These are phyloP conservation scores for Blastomyces parvus DNA, from an alignment of 2,329 filamentous ascomycete genomes.

Conservation along the genomic window DNA sequence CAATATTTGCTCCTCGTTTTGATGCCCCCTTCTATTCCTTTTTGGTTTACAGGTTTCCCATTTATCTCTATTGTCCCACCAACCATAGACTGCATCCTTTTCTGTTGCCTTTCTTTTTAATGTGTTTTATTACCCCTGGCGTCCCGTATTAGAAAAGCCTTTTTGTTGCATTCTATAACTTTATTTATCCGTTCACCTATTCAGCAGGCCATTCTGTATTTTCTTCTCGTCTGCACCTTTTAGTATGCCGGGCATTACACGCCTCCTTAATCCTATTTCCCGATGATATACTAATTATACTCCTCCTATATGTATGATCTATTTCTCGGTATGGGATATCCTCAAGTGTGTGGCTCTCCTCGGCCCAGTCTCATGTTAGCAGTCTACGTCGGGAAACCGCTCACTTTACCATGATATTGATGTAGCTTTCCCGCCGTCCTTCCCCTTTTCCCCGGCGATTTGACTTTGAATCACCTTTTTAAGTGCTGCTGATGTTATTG, in stretches of 20 bases:
- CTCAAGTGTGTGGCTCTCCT: neutral
- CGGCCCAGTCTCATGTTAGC: neutral
- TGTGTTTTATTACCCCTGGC: neutral
- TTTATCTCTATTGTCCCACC: neutral
- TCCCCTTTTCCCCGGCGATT: neutral
- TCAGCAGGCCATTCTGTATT: neutral
- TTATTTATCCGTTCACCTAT: neutral
- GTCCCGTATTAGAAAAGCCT: neutral
- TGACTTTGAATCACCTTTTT: neutral
- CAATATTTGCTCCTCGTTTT: neutral
- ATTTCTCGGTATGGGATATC: neutral
- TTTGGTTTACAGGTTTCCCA: neutral
- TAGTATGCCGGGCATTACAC: neutral
- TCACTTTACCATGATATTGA: neutral
- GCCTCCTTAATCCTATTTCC: neutral
- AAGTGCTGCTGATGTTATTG: neutral
- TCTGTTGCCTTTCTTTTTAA: neutral
- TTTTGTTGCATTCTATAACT: neutral
- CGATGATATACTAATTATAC: neutral
- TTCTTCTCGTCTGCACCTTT: neutral
- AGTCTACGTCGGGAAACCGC: neutral
- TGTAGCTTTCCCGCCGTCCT: neutral
- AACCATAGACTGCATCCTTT: neutral
- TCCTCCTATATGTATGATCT: neutral
- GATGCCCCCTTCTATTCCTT: neutral